phyloP scores from a whole-genome alignment of 139 green algal species.

The Micractinium sp. region DNA sequence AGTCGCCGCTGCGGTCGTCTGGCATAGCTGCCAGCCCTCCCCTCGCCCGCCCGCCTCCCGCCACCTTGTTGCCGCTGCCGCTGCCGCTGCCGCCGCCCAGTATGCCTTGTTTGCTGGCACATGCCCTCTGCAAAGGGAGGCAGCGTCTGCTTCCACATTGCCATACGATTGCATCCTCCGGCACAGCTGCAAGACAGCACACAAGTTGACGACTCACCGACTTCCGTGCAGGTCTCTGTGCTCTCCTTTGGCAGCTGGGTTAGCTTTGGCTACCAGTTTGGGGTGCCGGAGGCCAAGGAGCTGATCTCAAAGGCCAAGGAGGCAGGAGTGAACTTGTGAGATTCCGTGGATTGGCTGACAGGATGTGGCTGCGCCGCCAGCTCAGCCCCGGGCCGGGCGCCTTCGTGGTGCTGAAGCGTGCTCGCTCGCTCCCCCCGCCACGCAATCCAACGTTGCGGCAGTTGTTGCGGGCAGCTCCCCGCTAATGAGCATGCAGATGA shows the following conservation, averaged over 20 bases:
- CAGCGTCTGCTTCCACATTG: neutral
- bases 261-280: constrained; percentile 66
- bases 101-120: no score
- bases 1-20: neutral
- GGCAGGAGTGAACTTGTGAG: constrained; percentile 79
- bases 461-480: neutral
- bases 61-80: neutral
- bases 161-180: neutral
- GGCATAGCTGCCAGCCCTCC: neutral
- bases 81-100: no score
- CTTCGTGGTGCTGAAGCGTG: no score
- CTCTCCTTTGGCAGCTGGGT: constrained; percentile 78
- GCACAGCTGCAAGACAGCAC: neutral
- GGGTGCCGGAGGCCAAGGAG: constrained; percentile 65
- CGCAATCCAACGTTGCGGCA: no score
- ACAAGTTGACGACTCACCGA: neutral
- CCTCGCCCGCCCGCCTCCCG: neutral
- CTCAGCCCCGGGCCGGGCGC: no score
- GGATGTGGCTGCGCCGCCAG: no score
- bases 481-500: neutral
- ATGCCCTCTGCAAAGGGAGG: no score
- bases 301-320: constrained; percentile 63
- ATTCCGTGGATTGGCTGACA: neutral
- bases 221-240: constrained; percentile 58
- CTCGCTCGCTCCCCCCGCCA: no score